phyloP scores from a whole-genome alignment of 208 protist genomes.

The Trichomonas gallinae region DNA sequence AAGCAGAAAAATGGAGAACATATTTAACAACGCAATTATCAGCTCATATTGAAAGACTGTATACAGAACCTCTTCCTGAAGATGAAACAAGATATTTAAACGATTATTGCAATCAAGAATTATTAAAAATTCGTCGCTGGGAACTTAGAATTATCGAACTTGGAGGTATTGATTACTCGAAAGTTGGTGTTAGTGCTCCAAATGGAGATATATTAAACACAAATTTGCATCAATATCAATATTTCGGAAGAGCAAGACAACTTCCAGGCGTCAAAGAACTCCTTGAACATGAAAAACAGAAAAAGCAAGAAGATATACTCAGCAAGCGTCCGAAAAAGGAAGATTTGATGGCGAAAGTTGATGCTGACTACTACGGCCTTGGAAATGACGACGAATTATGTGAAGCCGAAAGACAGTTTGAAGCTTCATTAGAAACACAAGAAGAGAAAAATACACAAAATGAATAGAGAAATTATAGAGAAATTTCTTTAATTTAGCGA shows the following conservation, averaged over 20 bases:
- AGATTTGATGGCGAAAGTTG: background rate
- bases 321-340: background rate
- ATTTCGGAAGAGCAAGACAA: background rate
- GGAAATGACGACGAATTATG: background rate
- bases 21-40: background rate
- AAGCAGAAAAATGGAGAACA: background rate
- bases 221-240: constrained; percentile 18
- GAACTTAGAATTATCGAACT: background rate
- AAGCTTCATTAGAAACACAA: background rate
- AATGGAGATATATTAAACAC: constrained; percentile 17
- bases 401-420: background rate
- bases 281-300: background rate
- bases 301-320: background rate
- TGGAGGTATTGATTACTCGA: constrained; percentile 14
- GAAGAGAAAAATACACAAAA: too few species aligned
- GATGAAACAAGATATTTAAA: background rate
- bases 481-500: too few species aligned
- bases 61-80: background rate
- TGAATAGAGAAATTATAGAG: too few species aligned
- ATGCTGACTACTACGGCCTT: background rate
- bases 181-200: background rate
- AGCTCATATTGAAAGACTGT: background rate
- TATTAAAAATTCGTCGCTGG: background rate
- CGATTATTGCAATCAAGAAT: background rate
- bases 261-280: constrained; percentile 11